Evolutionary conservation across 371 early-diverging fungal genomes (phyloP), one percentile per base, ranked within the genome.

Genomic region (Circinella umbellata): DNA sequence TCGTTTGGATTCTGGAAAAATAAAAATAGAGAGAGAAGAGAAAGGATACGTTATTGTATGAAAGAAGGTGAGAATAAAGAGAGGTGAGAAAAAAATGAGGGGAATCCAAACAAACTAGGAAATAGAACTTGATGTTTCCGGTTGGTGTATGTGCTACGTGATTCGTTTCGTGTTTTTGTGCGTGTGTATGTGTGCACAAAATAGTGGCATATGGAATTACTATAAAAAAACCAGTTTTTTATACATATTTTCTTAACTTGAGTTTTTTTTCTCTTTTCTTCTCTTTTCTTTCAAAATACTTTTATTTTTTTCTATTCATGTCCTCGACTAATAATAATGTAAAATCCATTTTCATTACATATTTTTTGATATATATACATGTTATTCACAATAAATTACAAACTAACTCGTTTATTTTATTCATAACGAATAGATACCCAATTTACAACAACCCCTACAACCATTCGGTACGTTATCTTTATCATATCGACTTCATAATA

Each of bases 251-350:
- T 59, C 38, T 51, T 35, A 27, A 27, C 27, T 27, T 27, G 27
- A 27, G 27, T 27, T 38, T 49, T 48, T 64, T 65, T 54, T 68
- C 53, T 34, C 38, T 70, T 64, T 60, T 68, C 42, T 68, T 53
- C 63, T 51, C 48, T 60, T 64, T 68, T 64, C 63, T n/a, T 15
- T 64, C 20, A n/a, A 37, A 42, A 9, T 9, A 9, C 42, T 11
- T 9, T 11, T 1, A 2, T 42, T 42, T 42, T 42, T 27, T 27
- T 27, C 27, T 27, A 27, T 34, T 46, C 46, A 55, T 42, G 66
- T 34, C 54, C 37, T 27, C 38, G 8, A 68, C n/a, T 1, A 15
- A 57, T 17, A 39, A 13, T 20, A 63, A 63, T 63, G 63, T 63
- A 63, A 47, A 27, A 60, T 17, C 35, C 10, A 57, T 48, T 35